These are phyloP conservation scores for Starmerella cellae DNA, from an alignment of 805 yeast genomes.

Conservation along the genomic window DNA sequence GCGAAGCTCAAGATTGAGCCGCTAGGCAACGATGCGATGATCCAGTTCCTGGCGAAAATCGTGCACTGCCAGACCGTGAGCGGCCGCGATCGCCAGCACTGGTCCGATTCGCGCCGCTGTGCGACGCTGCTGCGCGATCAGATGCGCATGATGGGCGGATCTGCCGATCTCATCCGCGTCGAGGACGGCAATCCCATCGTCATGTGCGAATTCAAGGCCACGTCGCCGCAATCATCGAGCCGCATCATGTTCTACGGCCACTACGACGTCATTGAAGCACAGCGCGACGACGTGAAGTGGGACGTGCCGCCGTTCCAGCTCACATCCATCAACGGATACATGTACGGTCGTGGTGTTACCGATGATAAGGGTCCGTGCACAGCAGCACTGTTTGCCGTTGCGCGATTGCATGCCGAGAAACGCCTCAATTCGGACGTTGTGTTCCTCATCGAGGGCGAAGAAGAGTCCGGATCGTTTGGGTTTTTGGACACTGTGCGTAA, in stretches of 20 bases:
- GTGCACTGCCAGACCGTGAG: conserved; percentile 69
- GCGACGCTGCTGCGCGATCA: conserved; percentile 59
- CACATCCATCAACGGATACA: conserved; percentile 66
- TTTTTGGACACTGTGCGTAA: conserved; percentile 53
- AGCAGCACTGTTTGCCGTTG: conserved; percentile 78
- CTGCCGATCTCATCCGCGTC: conserved; percentile 57
- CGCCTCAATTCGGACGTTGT: conserved; percentile 58
- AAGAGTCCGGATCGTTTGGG: conserved; percentile 84
- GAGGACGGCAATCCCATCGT: conserved; percentile 76
- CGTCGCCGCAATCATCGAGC: conserved; percentile 15
- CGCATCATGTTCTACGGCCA: conserved; percentile 86
- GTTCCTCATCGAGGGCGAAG: conserved; percentile 87
- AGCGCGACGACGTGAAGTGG: conserved; percentile 44
- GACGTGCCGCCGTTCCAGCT: conserved; percentile 62
- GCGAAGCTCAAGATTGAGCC: conserved; percentile 17
- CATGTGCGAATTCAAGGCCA: conserved; percentile 48
- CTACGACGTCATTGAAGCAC: conserved; percentile 84
- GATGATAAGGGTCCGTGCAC: conserved; percentile 91
- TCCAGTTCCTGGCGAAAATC: conserved; percentile 46
- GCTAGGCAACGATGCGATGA: conserved; percentile 47
- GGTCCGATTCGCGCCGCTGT: conserved; percentile 75
- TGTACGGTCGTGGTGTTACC: conserved; percentile 84
- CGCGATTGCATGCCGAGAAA: conserved; percentile 43
- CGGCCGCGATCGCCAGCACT: conserved; percentile 48
- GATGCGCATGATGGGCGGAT: conserved; percentile 50